A percentile compares a stretch with the other conserved stretches of the same genome.
These are phyloP conservation scores for Pythium insidiosum DNA, from an alignment of 352 stramenopile genomes.

Conservation along the genomic window DNA sequence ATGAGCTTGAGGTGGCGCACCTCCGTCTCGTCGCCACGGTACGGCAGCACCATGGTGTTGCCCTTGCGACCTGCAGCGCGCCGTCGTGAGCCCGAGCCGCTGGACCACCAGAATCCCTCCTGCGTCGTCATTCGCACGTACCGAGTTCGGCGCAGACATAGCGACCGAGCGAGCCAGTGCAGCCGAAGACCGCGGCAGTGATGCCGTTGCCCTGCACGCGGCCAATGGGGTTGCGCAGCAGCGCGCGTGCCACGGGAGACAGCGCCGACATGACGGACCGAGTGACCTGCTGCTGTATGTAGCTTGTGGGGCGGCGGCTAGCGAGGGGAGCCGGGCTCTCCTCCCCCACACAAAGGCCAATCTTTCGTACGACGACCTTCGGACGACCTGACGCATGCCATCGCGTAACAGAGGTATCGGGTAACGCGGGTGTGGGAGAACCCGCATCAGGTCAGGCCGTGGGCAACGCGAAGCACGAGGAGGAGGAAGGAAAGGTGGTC, in stretches of 20 bases:
- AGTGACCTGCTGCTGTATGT: too few relatives aligned
- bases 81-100: not conserved
- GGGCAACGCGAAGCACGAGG: too few relatives aligned
- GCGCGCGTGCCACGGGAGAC: conserved; percentile 64
- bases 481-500: too few relatives aligned
- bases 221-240: conserved; percentile 69
- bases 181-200: conserved; percentile 94
- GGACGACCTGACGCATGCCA: too few relatives aligned
- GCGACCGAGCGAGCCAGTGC: conserved; percentile 91
- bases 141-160: conserved; percentile 93
- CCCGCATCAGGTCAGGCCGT: too few relatives aligned
- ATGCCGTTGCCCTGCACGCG: conserved; percentile 72
- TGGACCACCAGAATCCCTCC: conserved; percentile 17
- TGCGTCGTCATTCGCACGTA: conserved; percentile 23
- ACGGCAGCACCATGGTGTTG: conserved; percentile 80
- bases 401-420: too few relatives aligned
- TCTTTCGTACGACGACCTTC: too few relatives aligned
- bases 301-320: too few relatives aligned
- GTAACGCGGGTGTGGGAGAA: too few relatives aligned
- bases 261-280: conserved; percentile 57
- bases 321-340: too few relatives aligned
- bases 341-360: too few relatives aligned
- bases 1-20: conserved; percentile 92
- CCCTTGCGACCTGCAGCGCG: conserved; percentile 44
- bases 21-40: conserved; percentile 92